Conservation (phyloP, 306 rosid genomes). For the Cicer bijugum region DNA sequence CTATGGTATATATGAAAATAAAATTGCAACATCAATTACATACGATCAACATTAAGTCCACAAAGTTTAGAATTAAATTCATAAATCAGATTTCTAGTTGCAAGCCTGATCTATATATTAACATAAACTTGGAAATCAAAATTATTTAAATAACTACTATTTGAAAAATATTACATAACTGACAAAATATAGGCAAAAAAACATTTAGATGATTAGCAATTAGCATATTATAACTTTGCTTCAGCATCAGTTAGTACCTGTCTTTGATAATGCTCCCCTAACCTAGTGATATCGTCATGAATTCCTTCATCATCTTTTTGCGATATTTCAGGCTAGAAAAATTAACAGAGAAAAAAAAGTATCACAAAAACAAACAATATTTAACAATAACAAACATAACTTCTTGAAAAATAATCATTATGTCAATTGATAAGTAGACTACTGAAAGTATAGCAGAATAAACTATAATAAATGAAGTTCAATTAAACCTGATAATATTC, state of each 20-base stretch:
- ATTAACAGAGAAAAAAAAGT: constrained; percentile 44
- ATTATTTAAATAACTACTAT: constrained; percentile 15
- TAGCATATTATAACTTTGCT: constrained; percentile 24
- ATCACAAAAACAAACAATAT: constrained; percentile 25
- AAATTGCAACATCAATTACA: constrained; percentile 27
- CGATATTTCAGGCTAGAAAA: constrained; percentile 67
- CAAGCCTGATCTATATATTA: constrained; percentile 13
- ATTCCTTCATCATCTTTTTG: constrained; percentile 66
- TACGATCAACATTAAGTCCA: constrained; percentile 32
- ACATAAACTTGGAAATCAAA: constrained; percentile 29
- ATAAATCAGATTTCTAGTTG: constrained; percentile 18
- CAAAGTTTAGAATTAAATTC: constrained; percentile 25
- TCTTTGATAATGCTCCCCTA: constrained; percentile 66
- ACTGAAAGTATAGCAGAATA: constrained; percentile 24
- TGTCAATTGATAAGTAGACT: constrained; percentile 13
- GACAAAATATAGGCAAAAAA: constrained; percentile 13
- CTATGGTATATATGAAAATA: constrained; percentile 51
- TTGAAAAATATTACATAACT: constrained; percentile 15
- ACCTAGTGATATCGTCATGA: constrained; percentile 59
- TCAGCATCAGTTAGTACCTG: constrained; percentile 59
- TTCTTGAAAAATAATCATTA: constrained; percentile 30
- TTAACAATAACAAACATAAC: constrained; percentile 23
- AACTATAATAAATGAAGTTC: constrained; percentile 30
- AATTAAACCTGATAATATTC: constrained; percentile 14
- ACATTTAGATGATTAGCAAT: constrained; percentile 29